phyloP scores from a whole-genome alignment of 148 eudicot genomes.

The Vaccinium macrocarpon region DNA sequence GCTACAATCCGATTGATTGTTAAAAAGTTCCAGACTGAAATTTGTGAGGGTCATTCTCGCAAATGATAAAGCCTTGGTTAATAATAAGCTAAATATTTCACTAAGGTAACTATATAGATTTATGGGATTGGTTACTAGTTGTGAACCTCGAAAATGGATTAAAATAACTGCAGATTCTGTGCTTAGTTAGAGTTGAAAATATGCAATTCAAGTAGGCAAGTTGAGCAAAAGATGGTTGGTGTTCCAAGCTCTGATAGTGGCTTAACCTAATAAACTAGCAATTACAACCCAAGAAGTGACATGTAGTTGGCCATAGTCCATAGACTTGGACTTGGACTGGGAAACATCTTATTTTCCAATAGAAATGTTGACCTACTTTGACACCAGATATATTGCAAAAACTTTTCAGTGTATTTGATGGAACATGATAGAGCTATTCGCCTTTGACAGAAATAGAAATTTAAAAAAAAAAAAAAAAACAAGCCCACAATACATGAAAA shows the following conservation, averaged over 20 bases:
- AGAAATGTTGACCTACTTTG: neutral
- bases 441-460: neutral
- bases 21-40: neutral
- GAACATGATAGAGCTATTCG: neutral
- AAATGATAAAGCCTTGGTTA: neutral
- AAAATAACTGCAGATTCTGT: neutral
- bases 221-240: neutral
- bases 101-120: neutral
- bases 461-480: neutral
- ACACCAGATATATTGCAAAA: neutral
- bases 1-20: neutral
- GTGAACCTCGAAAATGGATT: neutral
- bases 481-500: neutral
- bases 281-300: neutral
- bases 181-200: neutral
- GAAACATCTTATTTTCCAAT: neutral
- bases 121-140: neutral
- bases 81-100: neutral
- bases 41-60: neutral
- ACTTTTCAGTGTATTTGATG: neutral
- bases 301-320: neutral
- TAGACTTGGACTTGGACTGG: neutral
- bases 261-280: neutral
- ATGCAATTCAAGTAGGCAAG: neutral
- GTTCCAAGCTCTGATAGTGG: neutral